Percentiles rank a stretch among this genome's conserved stretches.
Evolutionary conservation across 495 filamentous ascomycete species (phyloP).

Genomic region (Eremomyces bilateralis): DNA sequence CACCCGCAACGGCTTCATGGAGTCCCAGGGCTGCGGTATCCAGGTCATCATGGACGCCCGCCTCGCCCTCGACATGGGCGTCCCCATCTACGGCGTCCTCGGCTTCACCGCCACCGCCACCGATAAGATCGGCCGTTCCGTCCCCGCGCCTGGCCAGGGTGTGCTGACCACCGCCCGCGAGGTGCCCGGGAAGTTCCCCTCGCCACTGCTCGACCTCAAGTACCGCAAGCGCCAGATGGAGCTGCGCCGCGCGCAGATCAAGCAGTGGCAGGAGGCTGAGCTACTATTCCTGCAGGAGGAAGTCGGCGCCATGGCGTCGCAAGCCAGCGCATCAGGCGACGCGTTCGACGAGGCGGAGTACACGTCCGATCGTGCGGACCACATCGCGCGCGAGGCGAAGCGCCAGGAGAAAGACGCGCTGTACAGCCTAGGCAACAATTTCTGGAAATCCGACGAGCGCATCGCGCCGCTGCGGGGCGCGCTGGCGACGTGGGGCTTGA

Average conservation of each 20-base stretch:
- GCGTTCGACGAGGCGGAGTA: slow-evolving; percentile 66
- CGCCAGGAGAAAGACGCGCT: slow-evolving; percentile 84
- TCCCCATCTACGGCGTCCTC: slow-evolving; percentile 90
- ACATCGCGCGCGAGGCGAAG: slow-evolving; percentile 73
- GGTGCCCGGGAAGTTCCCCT: slow-evolving; percentile 72
- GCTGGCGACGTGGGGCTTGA: slow-evolving; percentile 91
- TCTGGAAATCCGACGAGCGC: slow-evolving; percentile 86
- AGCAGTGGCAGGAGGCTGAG: slow-evolving; percentile 89
- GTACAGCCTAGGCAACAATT: slow-evolving; percentile 82
- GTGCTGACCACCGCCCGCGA: slow-evolving; percentile 95
- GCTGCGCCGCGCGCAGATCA: slow-evolving; percentile 73
- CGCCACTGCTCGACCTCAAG: slow-evolving; percentile 86
- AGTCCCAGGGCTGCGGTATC: slow-evolving; percentile 95
- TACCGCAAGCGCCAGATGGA: slow-evolving; percentile 91
- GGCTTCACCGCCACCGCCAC: slow-evolving; percentile 92
- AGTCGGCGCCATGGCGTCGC: slow-evolving; percentile 70
- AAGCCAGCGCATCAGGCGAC: slow-evolving; percentile 45
- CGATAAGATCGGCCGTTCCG: slow-evolving; percentile 95
- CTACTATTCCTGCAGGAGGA: slow-evolving; percentile 83
- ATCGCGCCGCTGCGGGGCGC: slow-evolving; percentile 91
- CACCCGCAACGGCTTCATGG: slow-evolving; percentile 95
- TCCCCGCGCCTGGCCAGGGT: slow-evolving; percentile 90
- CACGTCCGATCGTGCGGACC: slow-evolving; percentile 58
- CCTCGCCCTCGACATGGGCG: slow-evolving; percentile 93
- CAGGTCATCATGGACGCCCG: slow-evolving; percentile 96